phyloP scores from a whole-genome alignment of 2,329 filamentous ascomycete genomes.

The Curvularia verruculosa region DNA sequence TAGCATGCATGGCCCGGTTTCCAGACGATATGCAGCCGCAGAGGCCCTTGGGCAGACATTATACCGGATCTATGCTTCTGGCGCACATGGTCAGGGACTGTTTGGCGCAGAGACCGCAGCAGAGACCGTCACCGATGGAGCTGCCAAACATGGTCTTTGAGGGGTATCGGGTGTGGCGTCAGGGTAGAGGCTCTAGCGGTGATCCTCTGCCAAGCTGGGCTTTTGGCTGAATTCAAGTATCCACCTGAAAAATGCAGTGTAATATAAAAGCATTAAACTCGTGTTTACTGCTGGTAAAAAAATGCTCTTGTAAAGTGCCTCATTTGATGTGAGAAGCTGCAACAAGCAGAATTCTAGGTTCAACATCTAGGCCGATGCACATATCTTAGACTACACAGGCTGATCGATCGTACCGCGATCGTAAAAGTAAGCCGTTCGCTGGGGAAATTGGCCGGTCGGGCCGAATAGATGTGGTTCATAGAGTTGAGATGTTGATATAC shows the following conservation, averaged over 20 bases:
- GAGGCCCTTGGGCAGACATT: background rate
- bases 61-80: background rate
- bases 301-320: background rate
- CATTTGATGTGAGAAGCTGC: background rate
- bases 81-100: background rate
- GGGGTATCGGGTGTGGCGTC: slow-evolving; percentile 2
- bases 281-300: background rate
- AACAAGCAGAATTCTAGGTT: background rate
- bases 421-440: background rate
- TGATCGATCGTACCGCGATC: background rate
- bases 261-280: background rate
- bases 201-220: slow-evolving; percentile 4
- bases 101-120: background rate
- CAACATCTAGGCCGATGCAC: background rate
- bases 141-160: slow-evolving; percentile 7
- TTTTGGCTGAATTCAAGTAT: slow-evolving; percentile 4
- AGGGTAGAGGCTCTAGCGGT: background rate
- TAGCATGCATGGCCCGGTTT: slow-evolving; percentile 2
- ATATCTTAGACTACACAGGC: background rate
- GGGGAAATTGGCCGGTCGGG: background rate
- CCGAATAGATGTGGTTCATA: background rate
- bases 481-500: background rate
- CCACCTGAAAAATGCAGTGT: background rate
- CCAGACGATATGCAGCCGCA: background rate
- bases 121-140: background rate